phyloP scores from a whole-genome alignment of 371 early-diverging fungal genomes.

The Mucor lusitanicus region DNA sequence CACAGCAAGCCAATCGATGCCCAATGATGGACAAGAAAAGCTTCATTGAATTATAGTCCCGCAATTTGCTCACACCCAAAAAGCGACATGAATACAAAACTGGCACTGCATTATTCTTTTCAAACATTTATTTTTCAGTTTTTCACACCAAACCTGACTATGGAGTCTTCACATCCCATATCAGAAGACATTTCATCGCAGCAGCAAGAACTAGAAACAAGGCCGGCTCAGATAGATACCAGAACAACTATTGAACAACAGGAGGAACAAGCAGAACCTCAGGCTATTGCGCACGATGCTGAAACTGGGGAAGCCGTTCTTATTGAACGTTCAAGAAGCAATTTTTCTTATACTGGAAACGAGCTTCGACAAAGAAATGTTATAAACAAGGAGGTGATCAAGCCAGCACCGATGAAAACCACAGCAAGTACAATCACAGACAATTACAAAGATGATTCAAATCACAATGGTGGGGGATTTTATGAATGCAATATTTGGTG shows the following conservation, averaged over 20 bases:
- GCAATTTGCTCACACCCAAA: background rate
- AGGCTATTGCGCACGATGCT: background rate
- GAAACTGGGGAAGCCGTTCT: slow-evolving; percentile 12
- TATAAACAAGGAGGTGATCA: background rate
- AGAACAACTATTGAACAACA: background rate
- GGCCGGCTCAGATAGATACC: background rate
- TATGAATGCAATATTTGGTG: slow-evolving; percentile 48
- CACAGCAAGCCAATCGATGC: background rate
- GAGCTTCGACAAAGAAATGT: slow-evolving; percentile 19
- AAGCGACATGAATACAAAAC: background rate
- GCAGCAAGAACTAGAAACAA: background rate
- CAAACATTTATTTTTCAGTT: background rate
- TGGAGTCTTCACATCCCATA: background rate
- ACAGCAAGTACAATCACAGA: background rate
- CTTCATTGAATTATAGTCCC: background rate
- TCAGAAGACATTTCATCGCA: background rate
- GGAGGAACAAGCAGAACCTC: background rate
- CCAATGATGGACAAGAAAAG: background rate
- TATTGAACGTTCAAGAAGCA: slow-evolving; percentile 12
- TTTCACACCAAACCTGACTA: background rate
- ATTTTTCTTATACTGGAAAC: slow-evolving; percentile 6
- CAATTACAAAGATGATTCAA: slow-evolving; percentile 15
- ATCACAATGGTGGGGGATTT: slow-evolving; percentile 21
- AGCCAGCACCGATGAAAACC: background rate
- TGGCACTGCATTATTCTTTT: background rate